A percentile compares a stretch with the other conserved stretches of the same genome.
phyloP scores from a whole-genome alignment of 148 eudicot genomes.

The Rhododendron vialii region DNA sequence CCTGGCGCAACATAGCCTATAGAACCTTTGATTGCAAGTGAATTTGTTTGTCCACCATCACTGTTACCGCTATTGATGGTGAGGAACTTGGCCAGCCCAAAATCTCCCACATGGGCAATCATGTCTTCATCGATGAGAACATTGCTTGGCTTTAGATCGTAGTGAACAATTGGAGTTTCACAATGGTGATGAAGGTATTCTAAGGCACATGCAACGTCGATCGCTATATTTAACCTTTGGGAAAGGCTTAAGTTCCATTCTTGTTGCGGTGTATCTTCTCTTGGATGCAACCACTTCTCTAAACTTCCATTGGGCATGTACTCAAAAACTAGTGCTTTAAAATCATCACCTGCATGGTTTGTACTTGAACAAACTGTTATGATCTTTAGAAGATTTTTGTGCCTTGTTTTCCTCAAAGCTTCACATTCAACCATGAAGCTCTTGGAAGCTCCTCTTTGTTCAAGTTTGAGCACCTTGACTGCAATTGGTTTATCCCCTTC shows the following conservation, averaged over 20 bases:
- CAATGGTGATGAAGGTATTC: not conserved
- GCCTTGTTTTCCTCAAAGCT: not conserved
- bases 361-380: not conserved
- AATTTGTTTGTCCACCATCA: too few species aligned
- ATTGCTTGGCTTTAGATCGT: too few species aligned
- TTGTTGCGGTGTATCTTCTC: not conserved
- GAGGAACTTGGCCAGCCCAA: too few species aligned
- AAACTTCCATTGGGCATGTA: constrained; percentile 8
- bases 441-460: not conserved
- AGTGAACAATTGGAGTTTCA: not conserved
- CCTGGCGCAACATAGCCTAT: too few species aligned
- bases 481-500: not conserved
- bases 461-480: constrained; percentile 10
- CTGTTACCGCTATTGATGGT: too few species aligned
- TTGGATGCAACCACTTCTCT: not conserved
- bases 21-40: too few species aligned
- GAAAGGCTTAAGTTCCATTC: not conserved
- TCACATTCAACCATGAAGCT: not conserved
- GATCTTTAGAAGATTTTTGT: not conserved
- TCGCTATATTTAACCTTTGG: not conserved
- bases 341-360: not conserved
- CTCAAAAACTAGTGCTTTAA: constrained; percentile 4
- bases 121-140: not conserved
- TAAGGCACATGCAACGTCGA: not conserved
- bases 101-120: constrained; percentile 1